phyloP scores from a whole-genome alignment of 2,329 filamentous ascomycete species.

The Diaporthe helianthi region DNA sequence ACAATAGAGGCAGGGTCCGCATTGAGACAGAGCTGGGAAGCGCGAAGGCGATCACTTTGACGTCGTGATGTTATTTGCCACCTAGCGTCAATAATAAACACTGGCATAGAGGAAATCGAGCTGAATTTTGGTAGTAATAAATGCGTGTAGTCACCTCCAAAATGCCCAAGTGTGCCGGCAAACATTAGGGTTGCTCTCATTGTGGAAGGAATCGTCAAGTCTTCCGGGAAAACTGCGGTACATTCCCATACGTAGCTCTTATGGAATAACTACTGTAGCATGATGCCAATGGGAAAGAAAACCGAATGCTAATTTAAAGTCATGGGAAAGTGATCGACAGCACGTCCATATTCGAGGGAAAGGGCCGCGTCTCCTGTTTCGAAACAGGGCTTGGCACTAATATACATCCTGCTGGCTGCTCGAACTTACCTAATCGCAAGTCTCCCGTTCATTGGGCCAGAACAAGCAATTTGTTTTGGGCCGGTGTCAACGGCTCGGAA shows the following conservation, averaged over 20 bases:
- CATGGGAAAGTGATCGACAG: too few relatives aligned
- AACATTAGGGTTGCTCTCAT: background rate
- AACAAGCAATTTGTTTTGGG: background rate
- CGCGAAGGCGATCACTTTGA: too few relatives aligned
- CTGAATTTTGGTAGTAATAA: too few relatives aligned
- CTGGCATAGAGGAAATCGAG: too few relatives aligned
- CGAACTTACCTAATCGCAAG: background rate
- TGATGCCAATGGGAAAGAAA: background rate
- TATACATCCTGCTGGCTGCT: background rate
- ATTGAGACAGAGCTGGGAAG: too few relatives aligned
- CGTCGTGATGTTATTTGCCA: too few relatives aligned
- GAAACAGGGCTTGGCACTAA: conserved; percentile 4
- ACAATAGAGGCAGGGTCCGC: too few relatives aligned
- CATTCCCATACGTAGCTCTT: background rate
- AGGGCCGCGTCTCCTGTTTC: background rate
- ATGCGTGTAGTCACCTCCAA: too few relatives aligned
- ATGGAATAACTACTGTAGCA: background rate
- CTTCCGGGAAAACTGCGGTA: background rate
- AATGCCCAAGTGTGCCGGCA: too few relatives aligned
- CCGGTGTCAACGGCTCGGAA: background rate
- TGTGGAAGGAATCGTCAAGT: background rate
- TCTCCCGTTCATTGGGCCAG: background rate
- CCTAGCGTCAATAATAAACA: too few relatives aligned
- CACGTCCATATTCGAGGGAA: background rate
- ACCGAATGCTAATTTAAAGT: background rate